These are phyloP conservation scores for Lachancea kluyveri DNA, from an alignment of 805 yeast genomes.

Conservation along the genomic window DNA sequence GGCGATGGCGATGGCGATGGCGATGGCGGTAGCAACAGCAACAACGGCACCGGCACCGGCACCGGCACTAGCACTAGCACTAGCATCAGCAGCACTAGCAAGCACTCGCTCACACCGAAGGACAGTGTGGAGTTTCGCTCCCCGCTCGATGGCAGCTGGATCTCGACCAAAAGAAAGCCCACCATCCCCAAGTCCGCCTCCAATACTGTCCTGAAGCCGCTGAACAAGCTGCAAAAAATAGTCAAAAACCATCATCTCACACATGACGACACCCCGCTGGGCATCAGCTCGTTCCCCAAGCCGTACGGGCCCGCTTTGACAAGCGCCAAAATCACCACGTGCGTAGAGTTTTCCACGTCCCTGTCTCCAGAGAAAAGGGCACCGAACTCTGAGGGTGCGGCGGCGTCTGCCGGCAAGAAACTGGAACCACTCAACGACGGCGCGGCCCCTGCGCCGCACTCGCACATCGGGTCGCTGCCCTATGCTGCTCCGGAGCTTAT, in stretches of 20 bases:
- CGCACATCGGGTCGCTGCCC: conserved; percentile 83
- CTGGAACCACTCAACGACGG: too few relatives aligned
- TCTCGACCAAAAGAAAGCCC: conserved; percentile 19
- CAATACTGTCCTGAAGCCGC: conserved; percentile 4
- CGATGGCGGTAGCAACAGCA: too few relatives aligned
- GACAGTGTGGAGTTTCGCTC: conserved; percentile 12
- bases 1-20: too few relatives aligned
- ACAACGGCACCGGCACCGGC: too few relatives aligned
- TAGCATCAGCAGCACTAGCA: too few relatives aligned
- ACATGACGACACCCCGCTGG: conserved; percentile 31
- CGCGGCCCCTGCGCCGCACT: conserved; percentile 43
- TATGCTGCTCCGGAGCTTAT: conserved; percentile 83
- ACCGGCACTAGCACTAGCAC: too few relatives aligned
- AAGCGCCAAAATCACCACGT: conserved; percentile 6
- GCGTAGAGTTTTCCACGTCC: neutral
- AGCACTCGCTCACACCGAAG: too few relatives aligned
- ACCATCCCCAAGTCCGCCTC: conserved; percentile 33
- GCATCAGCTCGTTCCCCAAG: conserved; percentile 24
- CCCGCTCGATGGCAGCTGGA: conserved; percentile 8
- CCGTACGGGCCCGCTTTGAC: conserved; percentile 28
- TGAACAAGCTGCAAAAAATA: conserved; percentile 17
- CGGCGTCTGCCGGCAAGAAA: too few relatives aligned
- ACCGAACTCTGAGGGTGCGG: too few relatives aligned
- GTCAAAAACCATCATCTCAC: conserved; percentile 22
- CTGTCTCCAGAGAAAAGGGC: too few relatives aligned